Evolutionary conservation across 768 basidiomycete genomes (phyloP).

Genomic region (Neoboletus magnificus): DNA sequence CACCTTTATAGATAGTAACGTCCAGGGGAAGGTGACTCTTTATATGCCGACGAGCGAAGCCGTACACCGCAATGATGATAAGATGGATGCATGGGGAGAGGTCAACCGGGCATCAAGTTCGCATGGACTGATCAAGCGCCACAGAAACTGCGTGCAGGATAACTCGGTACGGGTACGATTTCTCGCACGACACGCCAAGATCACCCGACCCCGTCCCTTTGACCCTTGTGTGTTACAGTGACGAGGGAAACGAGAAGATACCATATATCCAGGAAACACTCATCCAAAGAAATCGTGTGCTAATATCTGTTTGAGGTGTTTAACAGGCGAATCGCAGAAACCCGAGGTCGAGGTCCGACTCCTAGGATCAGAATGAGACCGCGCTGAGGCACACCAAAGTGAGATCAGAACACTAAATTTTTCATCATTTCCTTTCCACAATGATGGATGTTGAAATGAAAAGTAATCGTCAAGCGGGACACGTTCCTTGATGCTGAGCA

Average conservation of each 20-base stretch:
- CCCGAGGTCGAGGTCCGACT: too few species aligned
- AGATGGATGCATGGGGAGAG: not conserved
- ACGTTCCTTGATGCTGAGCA: not conserved
- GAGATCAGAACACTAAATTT: not conserved
- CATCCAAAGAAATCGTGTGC: not conserved
- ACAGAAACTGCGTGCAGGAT: not conserved
- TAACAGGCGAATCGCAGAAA: not conserved
- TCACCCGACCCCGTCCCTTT: not conserved
- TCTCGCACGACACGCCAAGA: slow-evolving; percentile 1
- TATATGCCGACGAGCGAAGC: not conserved
- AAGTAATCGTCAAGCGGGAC: not conserved
- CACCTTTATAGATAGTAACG: not conserved
- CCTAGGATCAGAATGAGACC: not conserved
- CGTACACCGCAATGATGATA: not conserved
- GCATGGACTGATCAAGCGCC: not conserved
- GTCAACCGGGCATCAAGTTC: not conserved
- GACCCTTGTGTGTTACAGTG: not conserved
- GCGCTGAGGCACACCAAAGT: not conserved
- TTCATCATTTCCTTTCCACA: slow-evolving; percentile 11
- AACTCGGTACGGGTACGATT: not conserved
- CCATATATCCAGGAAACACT: too few species aligned
- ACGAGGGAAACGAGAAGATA: not conserved
- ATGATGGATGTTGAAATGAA: not conserved
- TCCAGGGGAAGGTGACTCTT: not conserved
- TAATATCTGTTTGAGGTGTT: not conserved